These are phyloP conservation scores for Ocimum tenuiflorum DNA, from an alignment of 257 asterid species.

Conservation along the genomic window DNA sequence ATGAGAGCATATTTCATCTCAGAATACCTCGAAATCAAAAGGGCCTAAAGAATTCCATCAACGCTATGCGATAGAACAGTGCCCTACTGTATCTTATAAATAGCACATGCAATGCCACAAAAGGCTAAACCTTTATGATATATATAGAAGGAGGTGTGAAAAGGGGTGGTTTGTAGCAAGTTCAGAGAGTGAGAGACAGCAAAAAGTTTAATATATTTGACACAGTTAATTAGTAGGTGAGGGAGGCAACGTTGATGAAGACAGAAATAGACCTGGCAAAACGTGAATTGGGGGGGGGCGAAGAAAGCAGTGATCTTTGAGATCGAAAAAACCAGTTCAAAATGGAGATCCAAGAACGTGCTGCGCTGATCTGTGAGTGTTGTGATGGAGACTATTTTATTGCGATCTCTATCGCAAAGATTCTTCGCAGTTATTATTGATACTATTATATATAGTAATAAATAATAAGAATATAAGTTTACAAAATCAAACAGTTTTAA, in stretches of 20 bases:
- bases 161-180: background rate
- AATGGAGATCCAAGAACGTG: slow-evolving; percentile 54
- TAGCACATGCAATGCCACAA: slow-evolving; percentile 27
- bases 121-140: slow-evolving; percentile 11
- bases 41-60: slow-evolving; percentile 3
- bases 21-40: slow-evolving; percentile 27
- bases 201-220: slow-evolving; percentile 9
- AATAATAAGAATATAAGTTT: background rate
- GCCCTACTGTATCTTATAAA: slow-evolving; percentile 12
- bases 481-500: background rate
- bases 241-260: background rate
- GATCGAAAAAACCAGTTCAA: slow-evolving; percentile 43
- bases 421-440: background rate
- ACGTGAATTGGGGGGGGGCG: slow-evolving; percentile 21
- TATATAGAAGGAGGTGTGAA: background rate
- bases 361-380: slow-evolving; percentile 35
- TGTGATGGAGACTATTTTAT: slow-evolving; percentile 5
- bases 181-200: slow-evolving; percentile 9
- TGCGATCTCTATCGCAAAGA: slow-evolving; percentile 5
- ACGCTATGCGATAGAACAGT: background rate
- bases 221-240: background rate
- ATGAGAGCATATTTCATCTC: background rate
- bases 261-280: slow-evolving; percentile 26
- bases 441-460: background rate
- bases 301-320: slow-evolving; percentile 5